phyloP scores from a whole-genome alignment of 2,329 filamentous ascomycete species.

The Colletotrichum sp. region DNA sequence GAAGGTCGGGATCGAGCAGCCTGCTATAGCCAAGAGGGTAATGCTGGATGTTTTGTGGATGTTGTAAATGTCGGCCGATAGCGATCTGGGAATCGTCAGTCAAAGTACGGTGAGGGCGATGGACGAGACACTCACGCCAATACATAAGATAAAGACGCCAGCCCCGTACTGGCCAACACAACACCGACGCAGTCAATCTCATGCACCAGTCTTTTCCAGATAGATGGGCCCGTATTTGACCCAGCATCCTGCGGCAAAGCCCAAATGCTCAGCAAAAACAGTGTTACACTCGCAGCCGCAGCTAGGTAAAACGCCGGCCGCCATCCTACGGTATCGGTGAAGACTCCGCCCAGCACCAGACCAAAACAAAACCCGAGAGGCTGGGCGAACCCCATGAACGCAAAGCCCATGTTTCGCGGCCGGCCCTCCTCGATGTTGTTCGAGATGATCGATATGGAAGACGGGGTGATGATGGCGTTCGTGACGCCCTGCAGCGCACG shows the following conservation, averaged over 20 bases:
- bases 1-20: not conserved
- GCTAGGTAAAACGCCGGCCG: not conserved
- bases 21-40: not conserved
- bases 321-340: not conserved
- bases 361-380: not conserved
- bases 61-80: not conserved
- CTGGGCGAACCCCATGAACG: slow-evolving; percentile 21
- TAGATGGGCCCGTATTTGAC: slow-evolving; percentile 28
- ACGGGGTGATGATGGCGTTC: not conserved
- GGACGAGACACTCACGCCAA: not conserved
- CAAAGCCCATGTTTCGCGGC: slow-evolving; percentile 35
- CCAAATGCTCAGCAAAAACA: slow-evolving; percentile 43
- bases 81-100: not conserved
- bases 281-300: slow-evolving; percentile 33
- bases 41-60: not conserved
- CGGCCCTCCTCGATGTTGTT: not conserved
- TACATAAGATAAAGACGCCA: not conserved
- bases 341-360: not conserved
- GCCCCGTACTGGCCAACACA: not conserved
- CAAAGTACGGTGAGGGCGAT: slow-evolving; percentile 31
- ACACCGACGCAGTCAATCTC: slow-evolving; percentile 10
- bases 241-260: slow-evolving; percentile 47
- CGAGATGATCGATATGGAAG: not conserved
- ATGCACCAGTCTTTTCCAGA: not conserved
- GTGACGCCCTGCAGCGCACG: slow-evolving; percentile 2